Evolutionary conservation across 2,329 filamentous ascomycete genomes (phyloP).

Genomic region (Drechslerella dactyloides): DNA sequence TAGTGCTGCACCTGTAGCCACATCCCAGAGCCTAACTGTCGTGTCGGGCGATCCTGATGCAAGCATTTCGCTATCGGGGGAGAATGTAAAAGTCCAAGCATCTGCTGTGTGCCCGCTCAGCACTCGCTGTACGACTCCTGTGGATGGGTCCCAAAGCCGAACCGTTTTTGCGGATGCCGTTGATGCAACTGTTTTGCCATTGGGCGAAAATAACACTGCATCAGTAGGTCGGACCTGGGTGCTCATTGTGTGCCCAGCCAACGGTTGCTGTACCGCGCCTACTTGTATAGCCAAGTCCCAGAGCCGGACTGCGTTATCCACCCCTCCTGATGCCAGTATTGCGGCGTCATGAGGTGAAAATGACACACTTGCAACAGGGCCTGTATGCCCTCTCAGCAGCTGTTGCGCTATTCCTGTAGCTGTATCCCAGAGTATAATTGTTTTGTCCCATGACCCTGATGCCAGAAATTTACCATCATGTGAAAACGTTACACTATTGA

Average conservation of each 20-base stretch:
- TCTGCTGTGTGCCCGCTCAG: background rate
- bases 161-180: background rate
- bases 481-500: conserved; percentile 67
- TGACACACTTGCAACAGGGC: too few relatives aligned
- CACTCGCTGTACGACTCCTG: background rate
- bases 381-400: too few relatives aligned
- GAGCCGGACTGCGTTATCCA: too few relatives aligned
- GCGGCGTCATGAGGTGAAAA: too few relatives aligned
- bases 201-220: too few relatives aligned
- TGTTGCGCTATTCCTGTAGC: too few relatives aligned
- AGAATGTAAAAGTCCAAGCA: conserved; percentile 65
- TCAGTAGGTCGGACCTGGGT: too few relatives aligned
- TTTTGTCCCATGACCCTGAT: conserved; percentile 61
- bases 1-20: background rate
- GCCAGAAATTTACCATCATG: conserved; percentile 87
- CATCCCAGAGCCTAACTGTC: conserved; percentile 2
- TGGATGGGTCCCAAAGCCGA: background rate
- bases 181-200: conserved; percentile 4
- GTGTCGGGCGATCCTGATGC: conserved; percentile 65
- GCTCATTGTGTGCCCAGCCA: too few relatives aligned
- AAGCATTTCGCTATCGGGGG: conserved; percentile 83
- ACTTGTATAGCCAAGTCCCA: too few relatives aligned
- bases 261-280: too few relatives aligned
- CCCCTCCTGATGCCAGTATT: too few relatives aligned
- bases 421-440: too few relatives aligned